Percentiles rank a stretch among this genome's conserved stretches.
These are phyloP conservation scores for Starmera stellimalicola DNA, from an alignment of 1,139 yeast species.

Conservation along the genomic window DNA sequence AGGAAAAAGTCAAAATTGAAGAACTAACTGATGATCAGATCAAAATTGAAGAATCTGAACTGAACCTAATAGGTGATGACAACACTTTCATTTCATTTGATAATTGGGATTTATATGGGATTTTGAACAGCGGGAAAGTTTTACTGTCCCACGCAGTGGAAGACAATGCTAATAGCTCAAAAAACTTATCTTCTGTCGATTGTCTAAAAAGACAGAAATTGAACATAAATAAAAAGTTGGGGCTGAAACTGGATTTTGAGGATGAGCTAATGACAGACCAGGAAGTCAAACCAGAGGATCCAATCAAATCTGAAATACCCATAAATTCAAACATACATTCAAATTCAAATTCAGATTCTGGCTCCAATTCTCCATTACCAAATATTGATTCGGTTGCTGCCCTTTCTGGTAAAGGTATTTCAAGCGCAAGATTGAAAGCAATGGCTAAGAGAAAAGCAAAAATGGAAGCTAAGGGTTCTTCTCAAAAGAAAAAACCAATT, in stretches of 20 bases:
- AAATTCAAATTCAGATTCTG: not conserved
- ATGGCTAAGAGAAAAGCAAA: constrained; percentile 91
- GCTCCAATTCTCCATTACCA: constrained; percentile 9
- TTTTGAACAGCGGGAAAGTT: constrained; percentile 61
- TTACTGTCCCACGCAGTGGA: constrained; percentile 63
- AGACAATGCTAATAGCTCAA: constrained; percentile 28
- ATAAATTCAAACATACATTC: too few species aligned
- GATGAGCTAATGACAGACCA: constrained; percentile 5
- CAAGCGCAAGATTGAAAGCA: constrained; percentile 80
- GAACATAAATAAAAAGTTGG: constrained; percentile 10
- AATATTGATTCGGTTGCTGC: constrained; percentile 2
- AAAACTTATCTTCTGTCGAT: not conserved
- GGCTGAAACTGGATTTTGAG: constrained; percentile 13
- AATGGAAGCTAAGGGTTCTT: constrained; percentile 57
- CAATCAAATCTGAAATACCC: constrained; percentile 17
- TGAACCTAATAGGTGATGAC: constrained; percentile 32
- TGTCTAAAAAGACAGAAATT: constrained; percentile 11
- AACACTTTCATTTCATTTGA: constrained; percentile 42
- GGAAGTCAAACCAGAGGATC: constrained; percentile 18
- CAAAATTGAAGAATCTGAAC: constrained; percentile 25
- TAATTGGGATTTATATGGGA: constrained; percentile 53
- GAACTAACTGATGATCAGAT: constrained; percentile 10
- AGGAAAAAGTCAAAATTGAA: constrained; percentile 9
- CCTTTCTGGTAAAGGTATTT: constrained; percentile 14
- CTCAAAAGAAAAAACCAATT: constrained; percentile 45